Evolutionary conservation across 768 basidiomycete genomes (phyloP), one percentile per base, ranked within the genome.

Genomic region (Mycena kentingensis): DNA sequence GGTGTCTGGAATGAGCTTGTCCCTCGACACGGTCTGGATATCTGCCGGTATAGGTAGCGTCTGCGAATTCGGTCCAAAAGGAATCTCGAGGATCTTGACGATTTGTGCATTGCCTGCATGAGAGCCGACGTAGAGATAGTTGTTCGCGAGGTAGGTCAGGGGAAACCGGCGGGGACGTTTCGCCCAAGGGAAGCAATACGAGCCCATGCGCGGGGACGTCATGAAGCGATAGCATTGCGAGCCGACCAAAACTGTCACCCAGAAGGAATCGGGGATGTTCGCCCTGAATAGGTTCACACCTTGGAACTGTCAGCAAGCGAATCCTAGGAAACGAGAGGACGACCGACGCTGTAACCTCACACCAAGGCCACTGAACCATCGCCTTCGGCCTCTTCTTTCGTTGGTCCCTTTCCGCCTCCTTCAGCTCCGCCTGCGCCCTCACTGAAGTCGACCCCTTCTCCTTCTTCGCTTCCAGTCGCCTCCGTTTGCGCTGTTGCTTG

Each of bases 21-120:
- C n/a, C n/a, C n/a, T n/a, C 8, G 71, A 62, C 5, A 79, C 61
- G 0, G 79, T 77, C 16, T 66, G 66, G 38, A 89, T 64, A 1
- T 77, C 76, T 8, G 64, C 44, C 8, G 83, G 78, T 18, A 88
- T 78, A 4, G 77, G 73, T 19, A 88, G 68, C 1, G 81, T 82
- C 1, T 76, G 75, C 3, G 41, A 42, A 10, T 19, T 57, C 12
- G 68, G 64, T 7, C 76, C 73, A n/a, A 72, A 55, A 0, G 85
- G 79, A 1, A 68, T 70, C 29, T 69, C 59, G 11, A 73, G 78
- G 49, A 96, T 79, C 45, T 79, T 76, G 2, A 94, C 60, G 10
- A 95, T 69, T 57, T 93, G 89, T 1, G 91, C 88, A 65, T 94
- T 85, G 16, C 90, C 91, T 15, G 80, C 73, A 58, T 92, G 88